A percentile compares a stretch with the other conserved stretches of the same genome.
phyloP scores from a whole-genome alignment of 2,329 filamentous ascomycete species.

The Stenocarpella maydis region DNA sequence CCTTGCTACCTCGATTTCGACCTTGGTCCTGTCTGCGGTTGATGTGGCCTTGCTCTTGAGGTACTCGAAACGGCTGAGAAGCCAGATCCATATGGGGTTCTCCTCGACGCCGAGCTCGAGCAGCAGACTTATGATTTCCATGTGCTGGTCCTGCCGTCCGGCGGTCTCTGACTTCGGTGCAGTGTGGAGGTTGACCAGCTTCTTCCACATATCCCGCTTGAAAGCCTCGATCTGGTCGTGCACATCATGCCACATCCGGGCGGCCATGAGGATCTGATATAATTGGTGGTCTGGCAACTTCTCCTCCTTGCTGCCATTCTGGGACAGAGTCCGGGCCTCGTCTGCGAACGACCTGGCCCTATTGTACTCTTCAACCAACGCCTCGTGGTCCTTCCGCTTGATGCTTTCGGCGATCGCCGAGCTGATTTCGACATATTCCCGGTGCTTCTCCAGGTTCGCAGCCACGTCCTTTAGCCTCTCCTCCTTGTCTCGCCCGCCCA shows the following conservation, averaged over 20 bases:
- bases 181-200: slow-evolving; percentile 74
- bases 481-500: slow-evolving; percentile 91
- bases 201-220: slow-evolving; percentile 90
- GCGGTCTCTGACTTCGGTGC: slow-evolving; percentile 57
- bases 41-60: slow-evolving; percentile 85
- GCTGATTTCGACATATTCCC: slow-evolving; percentile 83
- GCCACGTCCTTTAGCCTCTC: slow-evolving; percentile 83
- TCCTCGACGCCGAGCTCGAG: slow-evolving; percentile 95
- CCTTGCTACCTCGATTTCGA: slow-evolving; percentile 91
- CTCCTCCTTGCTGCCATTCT: slow-evolving; percentile 56
- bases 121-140: slow-evolving; percentile 88
- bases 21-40: slow-evolving; percentile 83
- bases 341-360: slow-evolving; percentile 84
- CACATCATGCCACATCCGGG: slow-evolving; percentile 94
- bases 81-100: slow-evolving; percentile 96
- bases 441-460: slow-evolving; percentile 78
- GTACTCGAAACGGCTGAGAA: slow-evolving; percentile 87
- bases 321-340: slow-evolving; percentile 75
- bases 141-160: slow-evolving; percentile 79
- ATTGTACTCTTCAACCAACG: slow-evolving; percentile 84
- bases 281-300: slow-evolving; percentile 79
- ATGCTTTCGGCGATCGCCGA: slow-evolving; percentile 82
- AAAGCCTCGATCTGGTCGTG: slow-evolving; percentile 86
- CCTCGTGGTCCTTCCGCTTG: slow-evolving; percentile 89
- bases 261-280: slow-evolving; percentile 86